phyloP scores from a whole-genome alignment of 2,329 filamentous ascomycete species.

The Neobulgaria alba region DNA sequence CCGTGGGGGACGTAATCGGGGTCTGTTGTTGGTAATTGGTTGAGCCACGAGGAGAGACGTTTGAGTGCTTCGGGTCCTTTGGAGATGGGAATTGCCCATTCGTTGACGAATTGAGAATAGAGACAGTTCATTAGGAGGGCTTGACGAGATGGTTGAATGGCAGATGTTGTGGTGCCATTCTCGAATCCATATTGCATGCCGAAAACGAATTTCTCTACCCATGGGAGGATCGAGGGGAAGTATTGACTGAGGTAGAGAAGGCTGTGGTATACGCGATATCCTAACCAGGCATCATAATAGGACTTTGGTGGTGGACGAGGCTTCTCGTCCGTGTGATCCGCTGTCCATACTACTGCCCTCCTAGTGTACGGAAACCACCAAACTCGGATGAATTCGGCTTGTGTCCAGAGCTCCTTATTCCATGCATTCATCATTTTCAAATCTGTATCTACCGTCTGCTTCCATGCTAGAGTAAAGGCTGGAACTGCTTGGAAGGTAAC shows the following conservation, averaged over 20 bases:
- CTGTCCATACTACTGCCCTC: constrained; percentile 81
- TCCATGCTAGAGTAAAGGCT: constrained; percentile 79
- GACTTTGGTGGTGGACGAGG: constrained; percentile 46
- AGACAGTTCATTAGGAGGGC: constrained; percentile 94
- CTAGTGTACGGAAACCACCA: constrained; percentile 98
- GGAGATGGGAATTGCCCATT: constrained; percentile 86
- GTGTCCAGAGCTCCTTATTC: constrained; percentile 68
- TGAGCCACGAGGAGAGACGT: constrained; percentile 80
- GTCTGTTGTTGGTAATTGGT: constrained; percentile 52
- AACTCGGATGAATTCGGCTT: constrained; percentile 80
- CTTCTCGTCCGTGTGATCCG: constrained; percentile 63
- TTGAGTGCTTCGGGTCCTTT: constrained; percentile 81
- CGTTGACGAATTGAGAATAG: constrained; percentile 97
- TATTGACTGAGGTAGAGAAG: constrained; percentile 74
- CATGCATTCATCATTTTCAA: constrained; percentile 61
- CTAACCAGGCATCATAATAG: constrained; percentile 75
- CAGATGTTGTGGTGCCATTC: constrained; percentile 58
- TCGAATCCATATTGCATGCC: constrained; percentile 94
- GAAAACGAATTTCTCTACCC: constrained; percentile 93
- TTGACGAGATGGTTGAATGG: constrained; percentile 68
- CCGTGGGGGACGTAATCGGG: constrained; percentile 52
- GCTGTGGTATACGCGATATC: constrained; percentile 88
- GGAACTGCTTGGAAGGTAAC: constrained; percentile 76
- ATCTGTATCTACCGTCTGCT: constrained; percentile 68
- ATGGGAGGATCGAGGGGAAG: constrained; percentile 70